Evolutionary conservation across 352 stramenopile species (phyloP).

Genomic region (Phytophthora pisi): DNA sequence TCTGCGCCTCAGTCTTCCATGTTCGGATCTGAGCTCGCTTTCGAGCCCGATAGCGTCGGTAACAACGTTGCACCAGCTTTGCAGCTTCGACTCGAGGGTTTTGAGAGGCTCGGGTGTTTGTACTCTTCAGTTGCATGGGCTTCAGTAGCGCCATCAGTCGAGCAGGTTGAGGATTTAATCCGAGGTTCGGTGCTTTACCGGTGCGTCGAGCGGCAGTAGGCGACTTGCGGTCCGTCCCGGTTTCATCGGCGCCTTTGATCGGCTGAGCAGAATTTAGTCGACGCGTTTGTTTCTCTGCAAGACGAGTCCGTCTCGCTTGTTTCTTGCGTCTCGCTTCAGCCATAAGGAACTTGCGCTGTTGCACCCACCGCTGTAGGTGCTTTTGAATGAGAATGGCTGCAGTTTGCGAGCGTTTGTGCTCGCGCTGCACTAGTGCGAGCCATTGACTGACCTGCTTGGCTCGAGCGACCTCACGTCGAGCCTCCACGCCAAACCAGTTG

Average conservation of each 20-base stretch:
- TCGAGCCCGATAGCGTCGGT: conserved; percentile 24
- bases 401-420: conserved; percentile 22
- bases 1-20: conserved; percentile 35
- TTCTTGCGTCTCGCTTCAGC: conserved; percentile 37
- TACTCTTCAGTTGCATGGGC: conserved; percentile 12
- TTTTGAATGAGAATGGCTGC: conserved; percentile 54
- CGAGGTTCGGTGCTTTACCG: background rate
- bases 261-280: conserved; percentile 6
- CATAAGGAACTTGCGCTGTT: conserved; percentile 51
- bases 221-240: conserved; percentile 1
- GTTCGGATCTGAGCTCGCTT: conserved; percentile 10
- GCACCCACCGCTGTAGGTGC: conserved; percentile 50
- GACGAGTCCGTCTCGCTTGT: conserved; percentile 25
- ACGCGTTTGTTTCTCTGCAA: conserved; percentile 32
- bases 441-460: conserved; percentile 32
- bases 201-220: background rate
- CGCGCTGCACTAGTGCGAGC: conserved; percentile 28
- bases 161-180: conserved; percentile 9
- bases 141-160: conserved; percentile 20
- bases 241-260: background rate
- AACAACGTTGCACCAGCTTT: conserved; percentile 39
- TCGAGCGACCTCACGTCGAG: conserved; percentile 13
- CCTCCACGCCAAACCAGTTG: conserved; percentile 27
- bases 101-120: conserved; percentile 2
- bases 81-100: conserved; percentile 11